Base-by-base conservation (phyloP, 2,329 filamentous ascomycete species). In the Diplodia sapinea region DNA sequence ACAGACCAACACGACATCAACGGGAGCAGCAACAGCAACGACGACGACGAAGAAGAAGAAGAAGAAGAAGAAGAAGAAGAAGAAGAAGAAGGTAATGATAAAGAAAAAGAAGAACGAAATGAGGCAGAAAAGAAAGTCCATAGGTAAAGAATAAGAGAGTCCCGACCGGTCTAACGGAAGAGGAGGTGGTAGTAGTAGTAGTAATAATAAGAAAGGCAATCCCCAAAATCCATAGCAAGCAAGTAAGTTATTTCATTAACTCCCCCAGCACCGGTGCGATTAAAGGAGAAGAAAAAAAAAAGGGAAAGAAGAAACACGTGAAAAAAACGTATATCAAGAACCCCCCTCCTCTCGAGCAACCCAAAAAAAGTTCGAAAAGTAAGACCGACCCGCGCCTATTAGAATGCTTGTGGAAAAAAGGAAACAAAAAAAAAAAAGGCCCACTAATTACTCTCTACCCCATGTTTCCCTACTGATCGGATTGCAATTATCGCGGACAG, bases 401-500 rank as follows among this genome's bases (percentile, higher is more conserved):
- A 17, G 26, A 17, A 38, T 56, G 54, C 54, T 38, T 52, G 12
- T n/a, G 17, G n/a, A 8, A 55, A 31, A 9, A 17, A 38, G 26
- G 31, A 11, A 29, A 23, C 23, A 56, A 17, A 7, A 20, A 36
- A 29, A 29, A 20, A 43, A 36, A 50, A 61, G 20, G 20, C 38
- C 57, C 57, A 61, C 57, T 61, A 50, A 61, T 61, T 61, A 61
- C 57, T 61, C 40, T 29, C 40, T 26, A 12, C 26, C 23, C 57
- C 40, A 61, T 61, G 57, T 13, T 61, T 15, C 40, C 57, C 40
- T 36, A 13, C 33, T 12, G 15, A 33, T 11, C 36, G 15, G 23
- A 43, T 33, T 11, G 15, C 9, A 12, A 26, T 3, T 47, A 47
- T 47, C 23, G 23, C 40, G 26, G 15, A 54, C 51, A 33, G 26